These are phyloP conservation scores for Nannizziopsis arthrosporioides DNA, from an alignment of 2,329 filamentous ascomycete genomes.

Conservation along the genomic window DNA sequence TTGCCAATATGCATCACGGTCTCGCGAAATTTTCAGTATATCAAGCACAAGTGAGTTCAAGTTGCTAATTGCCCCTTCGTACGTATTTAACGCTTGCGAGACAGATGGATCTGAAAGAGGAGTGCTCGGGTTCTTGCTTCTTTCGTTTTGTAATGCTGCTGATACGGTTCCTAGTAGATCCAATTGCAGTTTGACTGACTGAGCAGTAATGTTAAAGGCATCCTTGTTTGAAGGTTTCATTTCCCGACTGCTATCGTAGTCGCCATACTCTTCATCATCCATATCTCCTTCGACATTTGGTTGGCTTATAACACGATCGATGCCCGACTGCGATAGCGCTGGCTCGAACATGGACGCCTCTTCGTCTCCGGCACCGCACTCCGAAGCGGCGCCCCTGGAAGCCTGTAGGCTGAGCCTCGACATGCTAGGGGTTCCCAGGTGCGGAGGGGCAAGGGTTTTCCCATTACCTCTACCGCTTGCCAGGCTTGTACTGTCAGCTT, in stretches of 20 bases:
- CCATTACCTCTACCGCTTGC: conserved; percentile 25
- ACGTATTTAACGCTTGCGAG: conserved; percentile 66
- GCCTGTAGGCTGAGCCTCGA: conserved; percentile 41
- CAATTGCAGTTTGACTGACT: conserved; percentile 84
- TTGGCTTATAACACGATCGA: conserved; percentile 39
- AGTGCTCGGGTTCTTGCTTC: conserved; percentile 55
- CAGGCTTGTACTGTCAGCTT: conserved; percentile 28
- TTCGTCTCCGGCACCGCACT: conserved; percentile 43
- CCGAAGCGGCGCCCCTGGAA: conserved; percentile 34
- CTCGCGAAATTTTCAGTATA: conserved; percentile 79
- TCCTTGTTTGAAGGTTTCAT: conserved; percentile 65
- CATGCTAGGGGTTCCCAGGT: conserved; percentile 27
- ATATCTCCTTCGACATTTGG: conserved; percentile 48
- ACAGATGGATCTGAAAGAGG: conserved; percentile 66
- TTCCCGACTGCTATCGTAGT: conserved; percentile 69
- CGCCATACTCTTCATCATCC: conserved; percentile 64
- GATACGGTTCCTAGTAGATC: conserved; percentile 82
- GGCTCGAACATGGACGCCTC: conserved; percentile 45
- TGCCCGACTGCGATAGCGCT: conserved; percentile 41
- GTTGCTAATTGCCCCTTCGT: conserved; percentile 80
- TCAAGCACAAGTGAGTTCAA: conserved; percentile 75
- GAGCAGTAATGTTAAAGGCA: conserved; percentile 91
- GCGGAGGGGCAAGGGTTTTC: conserved; percentile 27
- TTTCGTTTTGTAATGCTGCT: conserved; percentile 63
- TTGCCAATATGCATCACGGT: conserved; percentile 95